A percentile compares a stretch with the other conserved stretches of the same genome.
These are phyloP conservation scores for Pestalotiopsis sp. DNA, from an alignment of 2,329 filamentous ascomycete genomes.

Conservation along the genomic window DNA sequence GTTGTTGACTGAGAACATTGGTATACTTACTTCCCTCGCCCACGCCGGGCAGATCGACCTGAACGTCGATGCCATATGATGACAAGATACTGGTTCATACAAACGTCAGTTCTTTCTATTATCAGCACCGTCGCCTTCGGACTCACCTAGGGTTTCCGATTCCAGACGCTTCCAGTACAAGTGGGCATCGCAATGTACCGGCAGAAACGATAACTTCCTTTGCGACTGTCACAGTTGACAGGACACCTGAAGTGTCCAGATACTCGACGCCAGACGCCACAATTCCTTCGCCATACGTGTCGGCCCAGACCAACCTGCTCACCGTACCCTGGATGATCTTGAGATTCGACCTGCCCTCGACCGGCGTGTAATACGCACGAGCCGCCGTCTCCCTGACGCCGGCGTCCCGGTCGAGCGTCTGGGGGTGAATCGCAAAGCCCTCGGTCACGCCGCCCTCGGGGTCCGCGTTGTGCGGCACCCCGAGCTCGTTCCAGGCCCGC, in stretches of 20 bases:
- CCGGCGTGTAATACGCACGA: conserved; percentile 43
- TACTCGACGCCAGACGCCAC: conserved; percentile 40
- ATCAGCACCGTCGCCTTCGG: neutral
- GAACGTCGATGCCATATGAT: conserved; percentile 39
- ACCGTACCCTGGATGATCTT: conserved; percentile 40
- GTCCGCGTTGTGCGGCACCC: conserved; percentile 37
- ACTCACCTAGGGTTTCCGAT: conserved; percentile 39
- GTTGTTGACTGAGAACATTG: neutral
- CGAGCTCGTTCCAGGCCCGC: conserved; percentile 35
- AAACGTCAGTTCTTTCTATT: neutral
- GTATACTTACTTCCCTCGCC: conserved; percentile 34
- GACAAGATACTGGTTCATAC: conserved; percentile 32
- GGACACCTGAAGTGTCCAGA: conserved; percentile 35
- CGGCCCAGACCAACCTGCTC: conserved; percentile 31
- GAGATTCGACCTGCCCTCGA: conserved; percentile 41
- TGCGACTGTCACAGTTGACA: neutral
- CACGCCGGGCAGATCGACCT: conserved; percentile 47
- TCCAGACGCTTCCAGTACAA: conserved; percentile 51
- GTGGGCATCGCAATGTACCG: conserved; percentile 28
- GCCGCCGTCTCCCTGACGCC: conserved; percentile 44
- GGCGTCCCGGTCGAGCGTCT: conserved; percentile 39
- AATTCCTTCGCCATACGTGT: conserved; percentile 15
- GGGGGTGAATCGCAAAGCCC: conserved; percentile 41
- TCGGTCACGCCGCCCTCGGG: conserved; percentile 39
- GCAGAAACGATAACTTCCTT: conserved; percentile 9